Base-by-base conservation (phyloP, 345 rosid genomes). In the Syzygium aromaticum region DNA sequence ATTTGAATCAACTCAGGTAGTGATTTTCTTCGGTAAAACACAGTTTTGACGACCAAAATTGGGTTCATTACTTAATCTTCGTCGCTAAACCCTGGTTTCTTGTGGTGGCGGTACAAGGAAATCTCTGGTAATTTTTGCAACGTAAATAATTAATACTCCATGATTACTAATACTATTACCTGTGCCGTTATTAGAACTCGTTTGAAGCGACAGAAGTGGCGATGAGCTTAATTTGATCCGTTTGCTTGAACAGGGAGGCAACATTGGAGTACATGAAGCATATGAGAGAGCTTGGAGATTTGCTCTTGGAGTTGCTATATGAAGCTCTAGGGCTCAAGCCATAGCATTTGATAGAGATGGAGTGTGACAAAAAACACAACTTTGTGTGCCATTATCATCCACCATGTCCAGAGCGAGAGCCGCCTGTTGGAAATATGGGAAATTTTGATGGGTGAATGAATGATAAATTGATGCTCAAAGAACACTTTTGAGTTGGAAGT, bases 381-480 rank as follows among this genome's bases (percentile, higher is more conserved):
- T 11, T 90, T 63, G 27, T 90, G 33, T 86, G 92, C 13, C 93
- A 93, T 77, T 92, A 93, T 30, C 89, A 91, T 86, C 95, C 92
- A 19, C 84, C 87, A 0, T 92, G 93, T 46, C 95, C 93, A 40
- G 88, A 89, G 89, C 93, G 92, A 61, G 91, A 93, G 73, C 46
- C 84, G 49, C 43, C 6, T 40, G 43, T 40, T 40, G 43, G 43
- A 40, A 40, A 40, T 40, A 40, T 40, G 43, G 6, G 6, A 40
- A 4, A 40, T 4, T 1, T 40, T 40, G 6, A 40, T 40, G 6
- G 6, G 43, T 40, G 43, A 40, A 4, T 40, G 43, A 40, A 40
- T 40, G 6, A 40, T 5, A 40, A 40, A 40, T 40, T 40, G 43
- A 40, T 40, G 6, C 43, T 40, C 6, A 40, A 40, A 40, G 43